Conservation (phyloP, 2,329 filamentous ascomycete genomes). For the Hirsutella rhossiliensis region DNA sequence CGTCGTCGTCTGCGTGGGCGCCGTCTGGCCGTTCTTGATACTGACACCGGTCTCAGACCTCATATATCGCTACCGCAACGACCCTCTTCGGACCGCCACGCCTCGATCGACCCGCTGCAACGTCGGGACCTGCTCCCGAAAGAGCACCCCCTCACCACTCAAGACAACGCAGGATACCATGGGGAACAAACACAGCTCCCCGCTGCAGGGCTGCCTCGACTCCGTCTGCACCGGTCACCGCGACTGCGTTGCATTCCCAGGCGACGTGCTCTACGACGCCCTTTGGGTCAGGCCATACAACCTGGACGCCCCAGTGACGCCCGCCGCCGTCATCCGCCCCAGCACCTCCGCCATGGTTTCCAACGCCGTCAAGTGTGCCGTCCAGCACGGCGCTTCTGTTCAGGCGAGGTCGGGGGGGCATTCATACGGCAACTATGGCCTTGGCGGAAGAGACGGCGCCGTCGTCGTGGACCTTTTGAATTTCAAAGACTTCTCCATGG, state of each 20-base stretch:
- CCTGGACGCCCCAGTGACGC: slow-evolving; percentile 35
- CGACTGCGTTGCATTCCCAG: background rate
- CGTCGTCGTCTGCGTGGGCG: too few relatives aligned
- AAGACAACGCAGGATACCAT: too few relatives aligned
- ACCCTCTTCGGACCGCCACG: too few relatives aligned
- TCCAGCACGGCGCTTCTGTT: slow-evolving; percentile 34
- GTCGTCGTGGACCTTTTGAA: slow-evolving; percentile 43
- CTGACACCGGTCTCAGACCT: too few relatives aligned
- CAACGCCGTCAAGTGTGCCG: slow-evolving; percentile 45
- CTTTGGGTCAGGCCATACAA: slow-evolving; percentile 42
- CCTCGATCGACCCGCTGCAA: too few relatives aligned
- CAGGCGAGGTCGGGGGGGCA: slow-evolving; percentile 54
- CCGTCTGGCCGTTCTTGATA: too few relatives aligned
- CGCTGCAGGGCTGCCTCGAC: background rate
- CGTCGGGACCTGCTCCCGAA: too few relatives aligned
- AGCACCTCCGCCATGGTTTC: slow-evolving; percentile 40
- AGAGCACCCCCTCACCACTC: too few relatives aligned
- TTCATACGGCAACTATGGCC: slow-evolving; percentile 40
- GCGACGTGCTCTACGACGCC: slow-evolving; percentile 27
- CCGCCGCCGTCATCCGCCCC: slow-evolving; percentile 44
- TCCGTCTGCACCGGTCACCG: background rate
- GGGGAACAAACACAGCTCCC: background rate
- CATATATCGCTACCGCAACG: too few relatives aligned
- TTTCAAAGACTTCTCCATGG: slow-evolving; percentile 40
- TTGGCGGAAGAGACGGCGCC: slow-evolving; percentile 37